Evolutionary conservation across 345 rosid species (phyloP).

Genomic region (Bruguiera gymnorhiza): DNA sequence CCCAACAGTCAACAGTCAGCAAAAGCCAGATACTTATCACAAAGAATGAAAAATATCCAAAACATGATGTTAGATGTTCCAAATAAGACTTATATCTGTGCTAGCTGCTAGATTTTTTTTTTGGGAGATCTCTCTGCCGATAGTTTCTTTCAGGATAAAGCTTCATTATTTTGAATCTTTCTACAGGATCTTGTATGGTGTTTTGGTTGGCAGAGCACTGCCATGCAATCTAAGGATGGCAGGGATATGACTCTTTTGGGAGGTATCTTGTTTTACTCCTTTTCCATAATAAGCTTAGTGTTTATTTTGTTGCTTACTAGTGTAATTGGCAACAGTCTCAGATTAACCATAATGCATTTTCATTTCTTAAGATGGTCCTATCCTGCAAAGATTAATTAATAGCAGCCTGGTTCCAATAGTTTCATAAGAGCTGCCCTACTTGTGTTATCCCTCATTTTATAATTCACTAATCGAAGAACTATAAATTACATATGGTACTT

Average conservation of each 20-base stretch:
- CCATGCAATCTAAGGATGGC: slow-evolving; percentile 22
- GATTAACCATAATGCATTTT: neutral
- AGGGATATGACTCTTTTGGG: slow-evolving; percentile 37
- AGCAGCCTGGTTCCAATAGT: neutral
- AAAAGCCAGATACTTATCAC: no score
- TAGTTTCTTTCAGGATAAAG: neutral
- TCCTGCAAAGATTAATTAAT: neutral
- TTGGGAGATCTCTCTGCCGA: neutral
- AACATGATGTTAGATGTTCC: no score
- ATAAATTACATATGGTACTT: neutral
- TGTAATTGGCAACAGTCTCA: neutral
- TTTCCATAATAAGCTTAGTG: neutral
- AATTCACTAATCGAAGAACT: neutral
- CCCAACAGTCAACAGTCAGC: neutral
- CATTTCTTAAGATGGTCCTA: no score
- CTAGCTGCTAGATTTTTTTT: neutral
- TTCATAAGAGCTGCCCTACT: neutral
- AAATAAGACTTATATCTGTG: neutral
- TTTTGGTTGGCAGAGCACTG: slow-evolving; percentile 36
- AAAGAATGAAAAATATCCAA: no score
- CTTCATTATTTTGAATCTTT: slow-evolving; percentile 12
- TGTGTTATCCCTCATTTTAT: neutral
- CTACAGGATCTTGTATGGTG: slow-evolving; percentile 21
- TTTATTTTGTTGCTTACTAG: neutral
- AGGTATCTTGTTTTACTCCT: slow-evolving; percentile 15